These are phyloP conservation scores for Melanogaster broomeanus DNA, from an alignment of 768 basidiomycete genomes.

Conservation along the genomic window DNA sequence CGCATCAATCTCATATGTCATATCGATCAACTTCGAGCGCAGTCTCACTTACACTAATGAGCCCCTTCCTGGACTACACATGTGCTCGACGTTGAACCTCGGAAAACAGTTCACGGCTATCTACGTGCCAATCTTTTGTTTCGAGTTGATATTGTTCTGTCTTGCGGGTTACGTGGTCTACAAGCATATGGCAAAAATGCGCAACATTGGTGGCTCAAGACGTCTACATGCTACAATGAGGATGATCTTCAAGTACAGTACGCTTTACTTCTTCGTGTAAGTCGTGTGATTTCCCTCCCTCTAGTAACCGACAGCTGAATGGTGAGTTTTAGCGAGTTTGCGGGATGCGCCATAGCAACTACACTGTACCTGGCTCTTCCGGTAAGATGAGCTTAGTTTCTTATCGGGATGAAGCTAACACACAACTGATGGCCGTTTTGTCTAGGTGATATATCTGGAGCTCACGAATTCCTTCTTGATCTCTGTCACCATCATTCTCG, in stretches of 20 bases:
- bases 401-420: neutral
- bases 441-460: slow-evolving; percentile 4
- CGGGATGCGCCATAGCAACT: slow-evolving; percentile 4
- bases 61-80: slow-evolving; percentile 3
- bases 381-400: neutral
- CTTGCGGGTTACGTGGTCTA: slow-evolving; percentile 2
- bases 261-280: slow-evolving; percentile 11
- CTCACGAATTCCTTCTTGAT: slow-evolving; percentile 5
- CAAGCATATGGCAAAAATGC: slow-evolving; percentile 5
- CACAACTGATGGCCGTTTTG: neutral
- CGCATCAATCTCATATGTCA: slow-evolving; percentile 1
- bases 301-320: neutral
- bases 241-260: too few species aligned
- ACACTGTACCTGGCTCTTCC: slow-evolving; percentile 7
- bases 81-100: slow-evolving; percentile 5
- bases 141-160: slow-evolving; percentile 5
- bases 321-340: neutral
- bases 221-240: too few species aligned
- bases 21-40: slow-evolving; percentile 1
- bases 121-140: slow-evolving; percentile 4
- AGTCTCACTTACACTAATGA: slow-evolving; percentile 5
- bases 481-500: slow-evolving; percentile 1
- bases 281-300: neutral
- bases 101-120: slow-evolving; percentile 2
- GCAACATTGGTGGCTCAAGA: neutral